Base-by-base conservation (phyloP, 345 rosid genomes). In the Eucalyptus virginea region DNA sequence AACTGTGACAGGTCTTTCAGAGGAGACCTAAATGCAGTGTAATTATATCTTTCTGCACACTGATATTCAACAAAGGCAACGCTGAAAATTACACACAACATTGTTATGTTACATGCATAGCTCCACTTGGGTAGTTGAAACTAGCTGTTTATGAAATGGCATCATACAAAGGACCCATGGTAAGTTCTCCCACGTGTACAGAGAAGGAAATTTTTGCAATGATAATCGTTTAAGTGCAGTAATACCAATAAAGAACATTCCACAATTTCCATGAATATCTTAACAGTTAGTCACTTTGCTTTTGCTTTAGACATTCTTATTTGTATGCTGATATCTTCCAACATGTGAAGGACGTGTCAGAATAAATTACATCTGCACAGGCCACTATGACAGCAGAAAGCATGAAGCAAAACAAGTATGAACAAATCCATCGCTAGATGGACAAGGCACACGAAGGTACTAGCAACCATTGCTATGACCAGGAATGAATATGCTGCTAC, bases 401-500 rank as follows among this genome's bases (percentile, higher is more conserved):
- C 96, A 92, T 97, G 96, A 89, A 96, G 93, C 48, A 92, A 91
- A 15, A 96, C 91, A 47, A 96, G 96, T 88, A 94, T 90, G 87
- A 94, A 93, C 87, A 98, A 94, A 90, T 98, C 98, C 93, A 98
- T 91, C 24, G 98, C 98, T 23, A 98, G 99, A 92, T 97, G 99
- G 89, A 98, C 95, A 89, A 96, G 91, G 92, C 94, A 93, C 67
- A 93, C 96, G 92, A 97, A 92, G 87, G 91, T 88, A 93, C 95
- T 93, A 51, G 97, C 96, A 86, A 86, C 91, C 86, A 94, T 90
- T 88, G 95, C 91, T 86, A 94, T 93, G 89, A 95, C 92, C 45
- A 95, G 90, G 65, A 92, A 93, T 44, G 94, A 93, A 91, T 96
- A 93, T 87, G 93, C 93, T 92, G 95, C 94, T 88, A 96, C 90